These are phyloP conservation scores for Alternaria triticina DNA, from an alignment of 2,329 filamentous ascomycete genomes.

Conservation along the genomic window DNA sequence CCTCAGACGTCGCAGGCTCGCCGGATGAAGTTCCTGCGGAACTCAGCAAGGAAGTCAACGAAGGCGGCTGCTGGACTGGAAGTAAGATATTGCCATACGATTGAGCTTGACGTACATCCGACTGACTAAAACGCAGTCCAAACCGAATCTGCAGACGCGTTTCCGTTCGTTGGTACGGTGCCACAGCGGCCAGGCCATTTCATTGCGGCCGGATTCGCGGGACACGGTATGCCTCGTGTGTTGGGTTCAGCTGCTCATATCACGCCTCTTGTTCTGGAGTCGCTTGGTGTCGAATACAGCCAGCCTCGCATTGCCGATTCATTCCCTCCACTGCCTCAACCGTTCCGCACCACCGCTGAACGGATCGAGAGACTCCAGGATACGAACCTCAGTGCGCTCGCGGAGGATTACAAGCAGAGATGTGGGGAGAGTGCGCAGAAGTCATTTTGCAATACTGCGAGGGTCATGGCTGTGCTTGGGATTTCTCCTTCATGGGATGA, in stretches of 20 bases:
- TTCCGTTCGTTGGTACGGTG: constrained; percentile 14
- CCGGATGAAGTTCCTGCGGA: constrained; percentile 1
- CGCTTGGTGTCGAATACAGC: constrained; percentile 6
- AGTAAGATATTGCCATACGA: background rate
- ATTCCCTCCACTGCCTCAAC: constrained; percentile 11
- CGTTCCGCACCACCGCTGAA: constrained; percentile 9
- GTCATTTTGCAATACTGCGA: constrained; percentile 11
- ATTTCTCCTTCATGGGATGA: background rate
- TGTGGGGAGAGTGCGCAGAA: constrained; percentile 11
- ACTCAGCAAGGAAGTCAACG: constrained; percentile 3
- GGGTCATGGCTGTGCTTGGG: background rate
- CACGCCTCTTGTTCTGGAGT: constrained; percentile 11
- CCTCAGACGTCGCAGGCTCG: constrained; percentile 9
- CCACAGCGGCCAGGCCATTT: constrained; percentile 6
- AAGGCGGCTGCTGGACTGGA: constrained; percentile 18
- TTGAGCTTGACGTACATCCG: background rate
- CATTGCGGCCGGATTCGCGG: constrained; percentile 14
- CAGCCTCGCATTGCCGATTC: constrained; percentile 4
- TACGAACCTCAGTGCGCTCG: background rate
- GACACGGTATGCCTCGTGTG: constrained; percentile 17
- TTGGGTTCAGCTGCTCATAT: constrained; percentile 12
- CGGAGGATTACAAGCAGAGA: background rate
- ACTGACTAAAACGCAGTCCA: background rate
- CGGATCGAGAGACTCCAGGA: constrained; percentile 10
- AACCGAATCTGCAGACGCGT: constrained; percentile 8